Conservation (phyloP, 768 basidiomycete species). For the Scleroderma bovista region DNA sequence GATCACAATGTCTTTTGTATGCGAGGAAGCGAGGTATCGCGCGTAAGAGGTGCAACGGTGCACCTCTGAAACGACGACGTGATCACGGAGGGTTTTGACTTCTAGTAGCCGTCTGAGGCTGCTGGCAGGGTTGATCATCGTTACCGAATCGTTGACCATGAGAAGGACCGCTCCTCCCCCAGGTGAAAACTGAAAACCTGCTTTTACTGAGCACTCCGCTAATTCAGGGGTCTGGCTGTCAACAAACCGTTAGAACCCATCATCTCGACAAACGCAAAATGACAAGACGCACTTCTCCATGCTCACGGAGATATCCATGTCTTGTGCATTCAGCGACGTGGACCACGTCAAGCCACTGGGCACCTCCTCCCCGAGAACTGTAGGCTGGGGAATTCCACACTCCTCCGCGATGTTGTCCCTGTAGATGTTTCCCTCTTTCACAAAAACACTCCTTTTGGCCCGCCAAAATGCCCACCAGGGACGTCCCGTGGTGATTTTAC, state of each 20-base stretch:
- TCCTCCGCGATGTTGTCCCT: conserved; percentile 19
- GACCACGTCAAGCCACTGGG: conserved; percentile 24
- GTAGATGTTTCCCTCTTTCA: conserved; percentile 31
- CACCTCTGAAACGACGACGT: conserved; percentile 30
- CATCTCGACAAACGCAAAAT: not conserved
- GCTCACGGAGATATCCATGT: conserved; percentile 13
- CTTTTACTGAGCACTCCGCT: conserved; percentile 22
- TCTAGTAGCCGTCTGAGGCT: conserved; percentile 23
- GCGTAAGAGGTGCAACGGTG: conserved; percentile 31
- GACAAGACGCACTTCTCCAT: conserved; percentile 9
- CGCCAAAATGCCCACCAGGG: conserved; percentile 18
- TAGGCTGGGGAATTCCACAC: conserved; percentile 19
- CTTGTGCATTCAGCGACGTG: conserved; percentile 19
- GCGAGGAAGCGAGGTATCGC: conserved; percentile 18
- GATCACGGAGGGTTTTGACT: conserved; percentile 16
- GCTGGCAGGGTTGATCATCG: conserved; percentile 22
- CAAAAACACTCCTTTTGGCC: conserved; percentile 17
- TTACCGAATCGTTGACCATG: conserved; percentile 25
- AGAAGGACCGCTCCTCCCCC: conserved; percentile 27
- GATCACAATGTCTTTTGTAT: conserved; percentile 16
- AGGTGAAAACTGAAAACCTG: conserved; percentile 23
- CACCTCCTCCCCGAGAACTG: conserved; percentile 13
- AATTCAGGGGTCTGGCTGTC: conserved; percentile 19
- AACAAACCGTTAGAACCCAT: not conserved
- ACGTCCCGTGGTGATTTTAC: conserved; percentile 19